Conservation (phyloP, 495 filamentous ascomycete genomes). For the Friedmanniomyces simplex region DNA sequence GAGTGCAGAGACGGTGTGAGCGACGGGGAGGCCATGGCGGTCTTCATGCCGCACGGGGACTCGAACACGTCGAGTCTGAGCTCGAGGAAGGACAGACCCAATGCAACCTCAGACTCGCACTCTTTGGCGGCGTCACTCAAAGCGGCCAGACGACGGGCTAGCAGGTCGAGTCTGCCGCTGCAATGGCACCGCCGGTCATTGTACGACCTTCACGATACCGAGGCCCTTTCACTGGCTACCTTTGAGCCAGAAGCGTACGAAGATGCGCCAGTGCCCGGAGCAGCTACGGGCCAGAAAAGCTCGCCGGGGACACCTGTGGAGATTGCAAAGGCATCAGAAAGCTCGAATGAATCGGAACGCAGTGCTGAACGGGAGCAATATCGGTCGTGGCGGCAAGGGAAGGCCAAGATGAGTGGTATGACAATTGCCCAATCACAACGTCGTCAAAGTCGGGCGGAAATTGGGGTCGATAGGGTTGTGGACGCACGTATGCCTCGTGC, state of each 20-base stretch:
- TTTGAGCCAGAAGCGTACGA: slow-evolving; percentile 1
- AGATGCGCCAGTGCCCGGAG: not conserved
- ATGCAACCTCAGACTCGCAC: not conserved
- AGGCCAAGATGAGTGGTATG: slow-evolving; percentile 22
- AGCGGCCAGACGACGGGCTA: not conserved
- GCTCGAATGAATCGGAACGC: not conserved
- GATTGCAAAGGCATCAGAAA: not conserved
- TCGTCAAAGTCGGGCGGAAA: slow-evolving; percentile 22
- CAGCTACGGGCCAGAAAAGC: not conserved
- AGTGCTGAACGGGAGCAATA: slow-evolving; percentile 26
- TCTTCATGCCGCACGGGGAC: not conserved
- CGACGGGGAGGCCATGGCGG: slow-evolving; percentile 8
- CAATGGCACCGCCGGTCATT: slow-evolving; percentile 18
- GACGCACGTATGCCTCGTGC: slow-evolving; percentile 65
- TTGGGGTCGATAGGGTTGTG: slow-evolving; percentile 69
- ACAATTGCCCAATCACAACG: slow-evolving; percentile 16
- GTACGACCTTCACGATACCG: slow-evolving; percentile 14
- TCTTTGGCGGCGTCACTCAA: not conserved
- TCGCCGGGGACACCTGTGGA: slow-evolving; percentile 7
- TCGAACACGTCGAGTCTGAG: not conserved
- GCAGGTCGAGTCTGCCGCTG: slow-evolving; percentile 10
- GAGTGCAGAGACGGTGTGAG: not conserved
- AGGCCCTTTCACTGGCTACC: not conserved
- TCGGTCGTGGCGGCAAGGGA: slow-evolving; percentile 34
- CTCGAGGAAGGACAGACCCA: not conserved